Conservation (phyloP, 1,139 yeast species). For the Lodderomyces parapsilosis region DNA sequence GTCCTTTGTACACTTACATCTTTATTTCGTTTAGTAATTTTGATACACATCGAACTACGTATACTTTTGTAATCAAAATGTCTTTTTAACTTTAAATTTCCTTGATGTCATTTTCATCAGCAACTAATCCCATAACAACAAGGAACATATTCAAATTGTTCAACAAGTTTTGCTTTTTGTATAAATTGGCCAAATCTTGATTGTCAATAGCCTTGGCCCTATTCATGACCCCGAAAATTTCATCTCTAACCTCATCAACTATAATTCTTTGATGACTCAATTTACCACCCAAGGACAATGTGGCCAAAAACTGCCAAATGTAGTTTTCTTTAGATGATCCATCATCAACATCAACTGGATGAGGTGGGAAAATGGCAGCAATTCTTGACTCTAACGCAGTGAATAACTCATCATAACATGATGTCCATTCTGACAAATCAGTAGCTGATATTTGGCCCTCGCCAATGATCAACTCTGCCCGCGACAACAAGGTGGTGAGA, state of each 20-base stretch:
- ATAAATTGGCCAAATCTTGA: constrained; percentile 52
- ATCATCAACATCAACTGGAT: constrained; percentile 54
- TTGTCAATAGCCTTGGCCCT: constrained; percentile 70
- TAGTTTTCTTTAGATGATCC: constrained; percentile 62
- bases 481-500: constrained; percentile 82
- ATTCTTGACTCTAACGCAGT: constrained; percentile 77
- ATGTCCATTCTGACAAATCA: constrained; percentile 71
- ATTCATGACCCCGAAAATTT: constrained; percentile 85
- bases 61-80: constrained; percentile 7
- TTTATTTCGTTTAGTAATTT: neutral
- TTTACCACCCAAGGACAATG: constrained; percentile 89
- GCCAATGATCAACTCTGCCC: constrained; percentile 91
- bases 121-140: constrained; percentile 95
- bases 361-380: constrained; percentile 80
- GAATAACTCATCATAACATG: constrained; percentile 80
- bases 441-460: constrained; percentile 64
- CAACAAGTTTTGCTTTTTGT: constrained; percentile 63
- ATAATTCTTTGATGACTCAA: constrained; percentile 91
- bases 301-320: constrained; percentile 97
- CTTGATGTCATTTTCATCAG: constrained; percentile 65
- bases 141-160: constrained; percentile 87
- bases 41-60: neutral
- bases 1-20: neutral
- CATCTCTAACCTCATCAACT: constrained; percentile 92
- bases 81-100: constrained; percentile 34